Evolutionary conservation across 2,329 filamentous ascomycete species (phyloP).

Genomic region (Arthrobotrys megalospora): DNA sequence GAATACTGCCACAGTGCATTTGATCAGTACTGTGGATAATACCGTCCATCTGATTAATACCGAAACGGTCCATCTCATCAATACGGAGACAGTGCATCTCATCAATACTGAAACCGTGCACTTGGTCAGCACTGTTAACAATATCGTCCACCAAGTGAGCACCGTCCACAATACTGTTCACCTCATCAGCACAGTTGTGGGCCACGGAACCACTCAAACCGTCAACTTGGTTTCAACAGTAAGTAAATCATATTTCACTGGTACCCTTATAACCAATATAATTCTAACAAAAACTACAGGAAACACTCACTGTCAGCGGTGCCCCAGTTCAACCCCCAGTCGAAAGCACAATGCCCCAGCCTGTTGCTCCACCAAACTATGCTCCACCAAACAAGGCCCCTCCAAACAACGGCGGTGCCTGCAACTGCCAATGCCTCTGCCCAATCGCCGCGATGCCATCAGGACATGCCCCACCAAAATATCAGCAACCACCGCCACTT

Average conservation of each 20-base stretch:
- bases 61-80: slow-evolving; percentile 22
- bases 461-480: background rate
- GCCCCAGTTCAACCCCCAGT: slow-evolving; percentile 33
- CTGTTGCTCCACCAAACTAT: slow-evolving; percentile 17
- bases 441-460: slow-evolving; percentile 36
- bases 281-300: slow-evolving; percentile 10
- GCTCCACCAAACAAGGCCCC: slow-evolving; percentile 19
- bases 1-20: slow-evolving; percentile 34
- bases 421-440: slow-evolving; percentile 55
- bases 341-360: slow-evolving; percentile 19
- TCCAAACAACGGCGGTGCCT: slow-evolving; percentile 27
- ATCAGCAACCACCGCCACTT: slow-evolving; percentile 4
- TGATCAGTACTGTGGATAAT: slow-evolving; percentile 39
- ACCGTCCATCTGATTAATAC: slow-evolving; percentile 34
- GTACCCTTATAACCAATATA: background rate
- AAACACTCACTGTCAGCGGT: slow-evolving; percentile 45
- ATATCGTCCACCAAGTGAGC: slow-evolving; percentile 3
- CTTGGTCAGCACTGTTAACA: slow-evolving; percentile 30
- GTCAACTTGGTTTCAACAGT: slow-evolving; percentile 43
- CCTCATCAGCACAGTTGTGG: slow-evolving; percentile 21
- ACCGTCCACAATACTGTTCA: slow-evolving; percentile 24
- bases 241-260: background rate
- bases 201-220: slow-evolving; percentile 17
- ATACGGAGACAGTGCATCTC: slow-evolving; percentile 31
- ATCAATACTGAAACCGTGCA: slow-evolving; percentile 30